Evolutionary conservation across 768 basidiomycete species (phyloP).

Genomic region (Mycena vulgaris): DNA sequence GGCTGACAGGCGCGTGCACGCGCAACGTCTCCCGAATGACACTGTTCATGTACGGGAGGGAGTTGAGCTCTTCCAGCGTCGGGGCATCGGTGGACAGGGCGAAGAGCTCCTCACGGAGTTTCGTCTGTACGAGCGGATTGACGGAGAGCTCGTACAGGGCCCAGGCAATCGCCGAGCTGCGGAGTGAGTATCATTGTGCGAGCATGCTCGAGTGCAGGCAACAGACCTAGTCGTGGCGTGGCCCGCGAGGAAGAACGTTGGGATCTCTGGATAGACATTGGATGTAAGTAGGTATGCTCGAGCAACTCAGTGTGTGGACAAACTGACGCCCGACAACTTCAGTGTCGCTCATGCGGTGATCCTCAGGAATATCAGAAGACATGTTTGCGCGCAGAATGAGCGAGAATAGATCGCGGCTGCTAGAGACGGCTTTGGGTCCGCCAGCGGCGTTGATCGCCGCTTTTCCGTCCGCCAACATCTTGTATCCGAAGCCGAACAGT

Average conservation of each 20-base stretch:
- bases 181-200: background rate
- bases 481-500: background rate
- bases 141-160: slow-evolving; percentile 57
- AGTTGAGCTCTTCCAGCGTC: slow-evolving; percentile 59
- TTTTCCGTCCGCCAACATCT: slow-evolving; percentile 13
- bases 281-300: too few species aligned
- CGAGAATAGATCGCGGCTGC: slow-evolving; percentile 62
- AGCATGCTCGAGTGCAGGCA: too few species aligned
- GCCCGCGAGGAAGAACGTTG: slow-evolving; percentile 26
- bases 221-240: slow-evolving; percentile 29
- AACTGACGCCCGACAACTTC: slow-evolving; percentile 62
- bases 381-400: slow-evolving; percentile 66
- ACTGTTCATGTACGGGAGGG: slow-evolving; percentile 19
- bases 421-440: slow-evolving; percentile 43
- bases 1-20: slow-evolving; percentile 43
- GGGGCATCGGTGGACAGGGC: slow-evolving; percentile 52
- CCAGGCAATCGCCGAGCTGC: slow-evolving; percentile 53
- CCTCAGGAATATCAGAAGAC: slow-evolving; percentile 60
- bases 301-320: too few species aligned
- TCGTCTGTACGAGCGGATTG: slow-evolving; percentile 55
- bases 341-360: slow-evolving; percentile 59
- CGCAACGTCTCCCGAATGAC: slow-evolving; percentile 27
- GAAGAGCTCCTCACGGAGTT: slow-evolving; percentile 61
- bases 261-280: slow-evolving; percentile 27
- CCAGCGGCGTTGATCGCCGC: background rate